Percentiles rank a stretch among this genome's conserved stretches.
These are phyloP conservation scores for Lanmaoa rubissima DNA, from an alignment of 768 basidiomycete species.

Conservation along the genomic window DNA sequence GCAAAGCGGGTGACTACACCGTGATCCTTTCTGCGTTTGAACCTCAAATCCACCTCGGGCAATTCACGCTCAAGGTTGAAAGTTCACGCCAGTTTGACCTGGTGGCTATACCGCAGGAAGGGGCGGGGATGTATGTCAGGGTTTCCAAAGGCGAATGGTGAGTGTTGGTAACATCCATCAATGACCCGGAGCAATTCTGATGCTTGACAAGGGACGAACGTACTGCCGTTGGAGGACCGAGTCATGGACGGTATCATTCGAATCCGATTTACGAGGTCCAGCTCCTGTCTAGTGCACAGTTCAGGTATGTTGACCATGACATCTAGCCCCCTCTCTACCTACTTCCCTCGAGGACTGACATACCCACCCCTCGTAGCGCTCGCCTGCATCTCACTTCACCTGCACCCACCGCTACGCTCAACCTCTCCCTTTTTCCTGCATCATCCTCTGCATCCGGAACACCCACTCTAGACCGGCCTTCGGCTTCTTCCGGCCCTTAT, in stretches of 20 bases:
- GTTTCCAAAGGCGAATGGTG: conserved; percentile 73
- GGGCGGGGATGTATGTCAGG: conserved; percentile 86
- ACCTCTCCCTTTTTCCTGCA: conserved; percentile 56
- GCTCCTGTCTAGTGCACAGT: conserved; percentile 48
- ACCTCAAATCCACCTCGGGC: conserved; percentile 57
- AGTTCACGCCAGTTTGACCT: conserved; percentile 62
- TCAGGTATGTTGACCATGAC: conserved; percentile 46
- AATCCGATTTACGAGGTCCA: conserved; percentile 72
- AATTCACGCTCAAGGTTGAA: conserved; percentile 63
- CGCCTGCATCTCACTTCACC: conserved; percentile 61
- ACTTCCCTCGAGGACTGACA: conserved; percentile 17
- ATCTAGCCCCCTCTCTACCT: conserved; percentile 16
- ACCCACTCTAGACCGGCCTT: conserved; percentile 35
- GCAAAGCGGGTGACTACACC: conserved; percentile 66
- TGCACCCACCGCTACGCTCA: conserved; percentile 47
- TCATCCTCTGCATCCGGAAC: conserved; percentile 5
- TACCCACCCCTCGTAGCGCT: conserved; percentile 42
- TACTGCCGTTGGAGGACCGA: conserved; percentile 69
- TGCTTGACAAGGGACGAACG: conserved; percentile 44
- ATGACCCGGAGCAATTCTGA: background rate
- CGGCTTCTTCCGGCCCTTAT: conserved; percentile 79
- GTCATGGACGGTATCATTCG: conserved; percentile 55
- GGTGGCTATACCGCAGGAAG: conserved; percentile 73
- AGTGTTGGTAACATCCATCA: conserved; percentile 16
- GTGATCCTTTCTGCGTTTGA: conserved; percentile 85